Evolutionary conservation across 2,329 filamentous ascomycete species (phyloP).

Genomic region (Aureobasidium uvarum): DNA sequence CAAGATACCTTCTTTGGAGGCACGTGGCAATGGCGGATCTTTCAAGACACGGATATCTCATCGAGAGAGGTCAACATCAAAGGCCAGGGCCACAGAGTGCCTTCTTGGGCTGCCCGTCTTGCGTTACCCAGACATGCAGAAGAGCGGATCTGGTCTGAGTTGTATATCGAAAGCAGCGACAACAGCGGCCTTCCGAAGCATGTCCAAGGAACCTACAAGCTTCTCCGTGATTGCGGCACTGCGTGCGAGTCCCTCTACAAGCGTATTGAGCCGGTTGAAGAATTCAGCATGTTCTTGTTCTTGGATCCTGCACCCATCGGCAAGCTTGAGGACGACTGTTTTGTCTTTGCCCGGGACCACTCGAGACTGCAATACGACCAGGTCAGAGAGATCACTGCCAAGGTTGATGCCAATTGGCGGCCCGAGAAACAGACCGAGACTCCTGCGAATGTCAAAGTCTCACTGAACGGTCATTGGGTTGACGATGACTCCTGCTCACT

Average conservation of each 20-base stretch:
- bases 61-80: conserved; percentile 31
- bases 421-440: conserved; percentile 33
- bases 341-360: conserved; percentile 57
- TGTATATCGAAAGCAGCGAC: conserved; percentile 41
- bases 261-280: conserved; percentile 32
- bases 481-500: not conserved
- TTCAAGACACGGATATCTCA: conserved; percentile 25
- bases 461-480: not conserved
- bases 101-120: conserved; percentile 42
- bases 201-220: conserved; percentile 52
- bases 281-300: conserved; percentile 54
- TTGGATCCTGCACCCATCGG: conserved; percentile 55
- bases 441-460: not conserved
- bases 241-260: conserved; percentile 56
- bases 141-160: conserved; percentile 46
- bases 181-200: not conserved
- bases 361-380: conserved; percentile 49
- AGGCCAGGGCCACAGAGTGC: conserved; percentile 30
- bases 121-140: conserved; percentile 42
- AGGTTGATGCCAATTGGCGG: conserved; percentile 49
- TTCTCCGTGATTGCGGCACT: conserved; percentile 58
- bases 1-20: conserved; percentile 40
- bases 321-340: conserved; percentile 49
- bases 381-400: conserved; percentile 47
- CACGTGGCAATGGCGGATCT: conserved; percentile 47